These are phyloP conservation scores for Nemania sp. DNA, from an alignment of 2,329 filamentous ascomycete genomes.

Conservation along the genomic window DNA sequence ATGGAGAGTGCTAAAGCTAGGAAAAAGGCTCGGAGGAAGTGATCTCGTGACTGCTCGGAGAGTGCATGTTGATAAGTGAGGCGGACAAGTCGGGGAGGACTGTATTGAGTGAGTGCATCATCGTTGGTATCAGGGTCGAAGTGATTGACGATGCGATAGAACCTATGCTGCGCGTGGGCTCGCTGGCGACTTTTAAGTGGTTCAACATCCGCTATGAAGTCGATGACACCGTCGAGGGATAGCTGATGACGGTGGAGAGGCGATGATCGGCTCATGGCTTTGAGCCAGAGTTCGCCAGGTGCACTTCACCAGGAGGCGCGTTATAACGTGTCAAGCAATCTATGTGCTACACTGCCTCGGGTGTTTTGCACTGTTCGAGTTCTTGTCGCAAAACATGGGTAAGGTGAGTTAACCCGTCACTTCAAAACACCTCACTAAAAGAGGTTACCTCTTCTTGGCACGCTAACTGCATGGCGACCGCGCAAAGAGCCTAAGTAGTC, in stretches of 20 bases:
- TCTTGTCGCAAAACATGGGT: no score
- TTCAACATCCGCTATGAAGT: not conserved
- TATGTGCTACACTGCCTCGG: no score
- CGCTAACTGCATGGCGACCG: no score
- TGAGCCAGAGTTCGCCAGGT: no score
- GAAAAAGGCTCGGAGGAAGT: slow-evolving; percentile 36
- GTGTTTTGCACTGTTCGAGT: no score
- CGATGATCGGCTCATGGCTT: no score
- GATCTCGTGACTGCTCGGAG: slow-evolving; percentile 34
- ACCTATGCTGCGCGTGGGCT: slow-evolving; percentile 6
- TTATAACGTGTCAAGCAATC: no score
- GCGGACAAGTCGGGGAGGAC: slow-evolving; percentile 33
- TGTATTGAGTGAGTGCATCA: slow-evolving; percentile 25
- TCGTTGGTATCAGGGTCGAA: slow-evolving; percentile 21
- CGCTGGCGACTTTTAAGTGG: not conserved
- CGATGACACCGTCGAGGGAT: slow-evolving; percentile 5
- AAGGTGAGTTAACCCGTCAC: no score
- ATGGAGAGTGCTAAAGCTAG: slow-evolving; percentile 23
- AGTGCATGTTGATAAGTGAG: slow-evolving; percentile 36
- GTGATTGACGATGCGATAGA: slow-evolving; percentile 29
- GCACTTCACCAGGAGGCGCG: no score
- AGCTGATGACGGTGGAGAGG: not conserved
- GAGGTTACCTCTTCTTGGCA: no score
- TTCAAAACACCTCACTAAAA: no score
- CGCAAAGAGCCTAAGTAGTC: no score